Base-by-base conservation (phyloP, 2,329 filamentous ascomycete genomes). In the Colletotrichum chrysophilum region DNA sequence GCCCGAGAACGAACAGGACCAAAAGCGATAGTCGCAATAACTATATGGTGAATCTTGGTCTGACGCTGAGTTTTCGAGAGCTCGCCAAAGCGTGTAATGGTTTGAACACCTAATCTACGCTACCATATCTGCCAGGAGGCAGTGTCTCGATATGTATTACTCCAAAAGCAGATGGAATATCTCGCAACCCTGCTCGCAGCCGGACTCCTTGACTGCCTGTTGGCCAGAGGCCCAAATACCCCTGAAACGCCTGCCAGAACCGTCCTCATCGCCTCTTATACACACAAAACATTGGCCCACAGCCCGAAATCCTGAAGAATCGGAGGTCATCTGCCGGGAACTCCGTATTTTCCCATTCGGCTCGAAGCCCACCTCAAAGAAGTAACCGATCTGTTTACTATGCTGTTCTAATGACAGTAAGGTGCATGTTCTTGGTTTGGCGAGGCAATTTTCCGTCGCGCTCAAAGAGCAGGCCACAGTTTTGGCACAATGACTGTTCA, bases 401-500 rank as follows among this genome's bases (percentile, higher is more conserved):
- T 14, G 74, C 76, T 38, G 74, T 74, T 62, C 76, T 66, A 21
- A 76, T 74, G 18, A 77, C 71, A 14, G 74, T 76, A 21, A 76
- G 64, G 58, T 77, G 76, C 70, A 77, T 76, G n/a, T 75, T 76
- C 74, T 77, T 77, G 6, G 76, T 77, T 70, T 77, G 76, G 10
- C 75, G 67, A 30, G 96, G 96, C 1, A 98, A 89, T 78, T 93
- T 93, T 85, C 95, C 94, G 84, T 97, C 95, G 70, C 95, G 93
- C 85, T 98, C 96, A 83, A 94, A 98, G 24, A 96, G 86, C 79
- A 96, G 93, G 72, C 96, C 96, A 83, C 96, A 98, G 83, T 98
- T 98, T 85, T 96, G 94, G 87, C 96, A 98, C 5, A 98, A 91
- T 34, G 95, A 94, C 94, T 96, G 79, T 55, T 38, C 28, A 21